Conservation (phyloP, 2,329 filamentous ascomycete species). For the Aureobasidium zeae region DNA sequence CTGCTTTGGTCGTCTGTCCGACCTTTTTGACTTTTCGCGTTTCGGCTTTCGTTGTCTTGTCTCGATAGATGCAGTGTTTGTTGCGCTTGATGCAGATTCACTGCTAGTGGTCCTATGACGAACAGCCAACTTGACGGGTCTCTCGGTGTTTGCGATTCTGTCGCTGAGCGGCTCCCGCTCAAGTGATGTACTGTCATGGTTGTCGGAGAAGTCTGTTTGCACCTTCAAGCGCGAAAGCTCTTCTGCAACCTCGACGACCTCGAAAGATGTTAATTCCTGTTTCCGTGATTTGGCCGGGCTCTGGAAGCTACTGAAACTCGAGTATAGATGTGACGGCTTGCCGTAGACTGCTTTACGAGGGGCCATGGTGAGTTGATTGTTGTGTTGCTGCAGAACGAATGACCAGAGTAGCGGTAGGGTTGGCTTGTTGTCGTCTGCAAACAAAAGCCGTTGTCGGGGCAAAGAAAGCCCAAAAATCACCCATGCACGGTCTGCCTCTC, state of each 20-base stretch:
- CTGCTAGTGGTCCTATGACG: constrained; percentile 2
- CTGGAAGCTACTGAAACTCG: constrained; percentile 20
- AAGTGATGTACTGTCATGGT: not conserved
- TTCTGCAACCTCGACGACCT: constrained; percentile 23
- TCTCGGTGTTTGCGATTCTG: constrained; percentile 5
- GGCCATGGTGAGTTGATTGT: constrained; percentile 20
- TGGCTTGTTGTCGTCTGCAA: constrained; percentile 10
- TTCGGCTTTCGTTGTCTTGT: constrained; percentile 8
- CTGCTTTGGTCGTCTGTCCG: not conserved
- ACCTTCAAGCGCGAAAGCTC: constrained; percentile 22
- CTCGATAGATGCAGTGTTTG: not conserved
- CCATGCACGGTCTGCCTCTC: not conserved
- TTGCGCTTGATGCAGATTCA: constrained; percentile 1
- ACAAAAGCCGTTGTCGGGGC: constrained; percentile 15
- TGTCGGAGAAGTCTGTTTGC: constrained; percentile 2
- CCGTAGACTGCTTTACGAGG: constrained; percentile 32
- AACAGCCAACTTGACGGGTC: constrained; percentile 3
- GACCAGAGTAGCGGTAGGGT: not conserved
- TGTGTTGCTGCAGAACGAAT: constrained; percentile 1
- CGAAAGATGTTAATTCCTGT: constrained; percentile 13
- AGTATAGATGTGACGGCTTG: constrained; percentile 28
- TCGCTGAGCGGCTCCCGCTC: constrained; percentile 3
- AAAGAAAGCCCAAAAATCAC: constrained; percentile 1
- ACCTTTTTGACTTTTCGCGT: constrained; percentile 5
- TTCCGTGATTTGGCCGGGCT: constrained; percentile 21